Conservation (phyloP, 1,284 basidiomycete species). For the Boletus semigastroideus region DNA sequence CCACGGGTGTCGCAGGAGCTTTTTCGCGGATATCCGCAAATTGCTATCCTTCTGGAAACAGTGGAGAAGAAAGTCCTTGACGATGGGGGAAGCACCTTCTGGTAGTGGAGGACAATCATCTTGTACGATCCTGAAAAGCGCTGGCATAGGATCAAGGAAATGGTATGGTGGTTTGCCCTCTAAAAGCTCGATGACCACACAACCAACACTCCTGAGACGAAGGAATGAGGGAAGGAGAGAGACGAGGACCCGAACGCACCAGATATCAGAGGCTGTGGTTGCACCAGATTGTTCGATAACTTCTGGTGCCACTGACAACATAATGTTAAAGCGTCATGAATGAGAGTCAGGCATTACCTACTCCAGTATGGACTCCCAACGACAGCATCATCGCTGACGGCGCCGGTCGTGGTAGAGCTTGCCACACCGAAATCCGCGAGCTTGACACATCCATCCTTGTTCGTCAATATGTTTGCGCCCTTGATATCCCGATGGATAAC, state of each 20-base stretch:
- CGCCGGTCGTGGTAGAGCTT: slow-evolving; percentile 68
- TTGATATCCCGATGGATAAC: slow-evolving; percentile 99
- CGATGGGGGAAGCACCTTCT: slow-evolving; percentile 89
- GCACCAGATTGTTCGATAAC: slow-evolving; percentile 97
- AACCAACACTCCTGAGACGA: slow-evolving; percentile 79
- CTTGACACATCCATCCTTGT: slow-evolving; percentile 96
- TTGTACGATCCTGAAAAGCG: slow-evolving; percentile 96
- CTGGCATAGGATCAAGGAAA: slow-evolving; percentile 96
- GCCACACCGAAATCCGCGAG: slow-evolving; percentile 94
- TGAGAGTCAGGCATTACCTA: slow-evolving; percentile 39
- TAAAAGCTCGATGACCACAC: slow-evolving; percentile 93
- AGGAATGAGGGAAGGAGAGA: slow-evolving; percentile 11
- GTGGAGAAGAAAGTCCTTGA: slow-evolving; percentile 95
- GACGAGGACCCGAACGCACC: slow-evolving; percentile 47
- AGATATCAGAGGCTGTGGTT: slow-evolving; percentile 95
- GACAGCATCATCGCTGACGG: slow-evolving; percentile 80
- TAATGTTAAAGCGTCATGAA: slow-evolving; percentile 17
- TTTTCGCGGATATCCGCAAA: slow-evolving; percentile 90
- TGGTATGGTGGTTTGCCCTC: slow-evolving; percentile 97
- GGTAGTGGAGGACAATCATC: slow-evolving; percentile 96
- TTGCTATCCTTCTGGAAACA: slow-evolving; percentile 99
- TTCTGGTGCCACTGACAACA: slow-evolving; percentile 84
- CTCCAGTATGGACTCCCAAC: slow-evolving; percentile 99
- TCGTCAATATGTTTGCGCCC: slow-evolving; percentile 96
- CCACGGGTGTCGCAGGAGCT: slow-evolving; percentile 93